A percentile compares a stretch with the other conserved stretches of the same genome.
Evolutionary conservation across 2,329 filamentous ascomycete genomes (phyloP).

Genomic region (Cercospora citrullina): DNA sequence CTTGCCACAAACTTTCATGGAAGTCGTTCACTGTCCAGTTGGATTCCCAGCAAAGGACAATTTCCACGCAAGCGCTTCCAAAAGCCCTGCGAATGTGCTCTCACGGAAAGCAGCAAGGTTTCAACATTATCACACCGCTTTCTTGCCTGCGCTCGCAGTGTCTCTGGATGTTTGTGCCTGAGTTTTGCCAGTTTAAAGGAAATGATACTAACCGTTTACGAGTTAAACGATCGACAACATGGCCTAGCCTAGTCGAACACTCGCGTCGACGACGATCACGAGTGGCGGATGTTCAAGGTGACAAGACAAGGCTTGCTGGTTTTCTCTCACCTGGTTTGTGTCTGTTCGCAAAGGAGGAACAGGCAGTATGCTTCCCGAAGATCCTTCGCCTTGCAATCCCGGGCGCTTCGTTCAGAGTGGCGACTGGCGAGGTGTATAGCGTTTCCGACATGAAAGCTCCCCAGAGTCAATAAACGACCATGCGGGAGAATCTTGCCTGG

Average conservation of each 20-base stretch:
- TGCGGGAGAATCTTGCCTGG: neutral
- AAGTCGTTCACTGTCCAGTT: neutral
- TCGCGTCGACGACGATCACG: neutral
- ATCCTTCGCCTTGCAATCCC: neutral
- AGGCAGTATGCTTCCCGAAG: neutral
- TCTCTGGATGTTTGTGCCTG: neutral
- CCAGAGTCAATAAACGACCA: neutral
- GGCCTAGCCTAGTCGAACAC: neutral
- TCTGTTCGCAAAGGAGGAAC: neutral
- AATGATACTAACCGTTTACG: neutral
- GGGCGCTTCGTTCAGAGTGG: neutral
- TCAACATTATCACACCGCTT: constrained; percentile 3
- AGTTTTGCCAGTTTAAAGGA: neutral
- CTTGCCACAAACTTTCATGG: neutral
- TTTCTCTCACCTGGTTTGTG: neutral
- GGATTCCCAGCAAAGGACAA: neutral
- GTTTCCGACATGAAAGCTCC: neutral
- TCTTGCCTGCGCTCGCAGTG: neutral
- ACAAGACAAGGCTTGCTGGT: constrained; percentile 2
- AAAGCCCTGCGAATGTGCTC: neutral
- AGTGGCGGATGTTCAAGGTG: neutral
- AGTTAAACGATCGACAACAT: neutral
- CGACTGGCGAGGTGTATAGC: neutral
- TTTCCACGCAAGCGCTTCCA: neutral
- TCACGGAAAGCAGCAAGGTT: neutral